Percentiles rank a stretch among this genome's conserved stretches.
Evolutionary conservation across 2,329 filamentous ascomycete species (phyloP).

Genomic region (Parastagonospora avenae): DNA sequence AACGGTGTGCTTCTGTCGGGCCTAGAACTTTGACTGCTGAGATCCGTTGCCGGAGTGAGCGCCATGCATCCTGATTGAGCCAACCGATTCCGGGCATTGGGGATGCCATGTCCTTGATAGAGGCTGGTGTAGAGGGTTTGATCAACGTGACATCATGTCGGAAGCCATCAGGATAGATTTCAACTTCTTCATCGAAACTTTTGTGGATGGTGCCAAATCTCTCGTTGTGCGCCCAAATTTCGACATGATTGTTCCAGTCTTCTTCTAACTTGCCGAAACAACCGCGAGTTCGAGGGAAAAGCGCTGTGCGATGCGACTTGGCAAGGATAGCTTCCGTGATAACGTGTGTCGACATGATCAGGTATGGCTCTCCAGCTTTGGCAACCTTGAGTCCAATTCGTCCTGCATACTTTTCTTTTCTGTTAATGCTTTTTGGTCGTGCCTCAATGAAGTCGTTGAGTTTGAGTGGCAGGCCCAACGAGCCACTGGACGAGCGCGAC

Average conservation of each 20-base stretch:
- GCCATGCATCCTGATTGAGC: conserved; percentile 15
- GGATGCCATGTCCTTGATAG: conserved; percentile 8
- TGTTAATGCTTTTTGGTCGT: conserved; percentile 8
- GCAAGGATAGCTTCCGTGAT: conserved; percentile 26
- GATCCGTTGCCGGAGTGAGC: conserved; percentile 14
- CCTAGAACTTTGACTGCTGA: conserved; percentile 18
- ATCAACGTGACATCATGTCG: conserved; percentile 22
- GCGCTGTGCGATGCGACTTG: conserved; percentile 8
- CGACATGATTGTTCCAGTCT: conserved; percentile 26
- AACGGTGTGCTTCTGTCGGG: conserved; percentile 7
- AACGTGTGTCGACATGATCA: conserved; percentile 28
- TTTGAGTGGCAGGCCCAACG: neutral
- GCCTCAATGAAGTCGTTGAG: conserved; percentile 29
- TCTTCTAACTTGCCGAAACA: conserved; percentile 11
- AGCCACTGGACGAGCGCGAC: conserved; percentile 1
- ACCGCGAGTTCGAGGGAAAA: conserved; percentile 11
- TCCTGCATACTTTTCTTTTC: conserved; percentile 19
- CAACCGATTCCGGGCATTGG: conserved; percentile 19
- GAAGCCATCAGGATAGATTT: conserved; percentile 23
- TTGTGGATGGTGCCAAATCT: conserved; percentile 21
- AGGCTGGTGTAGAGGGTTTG: conserved; percentile 7
- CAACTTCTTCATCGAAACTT: conserved; percentile 18
- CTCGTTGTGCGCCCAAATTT: conserved; percentile 24
- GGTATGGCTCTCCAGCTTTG: conserved; percentile 10
- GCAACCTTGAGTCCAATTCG: conserved; percentile 19